Evolutionary conservation across 2,329 filamentous ascomycete species (phyloP).

Genomic region (Colletotrichum tabaci): DNA sequence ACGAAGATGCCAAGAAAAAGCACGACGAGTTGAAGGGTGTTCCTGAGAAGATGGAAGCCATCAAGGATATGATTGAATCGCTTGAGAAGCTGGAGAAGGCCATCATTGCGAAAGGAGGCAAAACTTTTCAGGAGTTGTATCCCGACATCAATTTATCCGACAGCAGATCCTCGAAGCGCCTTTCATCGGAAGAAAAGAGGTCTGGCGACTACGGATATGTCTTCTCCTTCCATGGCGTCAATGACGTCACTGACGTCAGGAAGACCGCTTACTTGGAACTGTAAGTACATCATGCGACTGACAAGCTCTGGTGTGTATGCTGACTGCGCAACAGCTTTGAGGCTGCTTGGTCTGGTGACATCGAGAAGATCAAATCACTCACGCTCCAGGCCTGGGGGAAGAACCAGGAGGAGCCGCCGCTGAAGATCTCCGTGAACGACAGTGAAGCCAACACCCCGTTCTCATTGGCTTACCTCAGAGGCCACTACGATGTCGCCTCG

Average conservation of each 20-base stretch:
- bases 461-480: slow-evolving; percentile 76
- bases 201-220: slow-evolving; percentile 61
- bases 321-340: slow-evolving; percentile 69
- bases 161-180: slow-evolving; percentile 15
- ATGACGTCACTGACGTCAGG: slow-evolving; percentile 69
- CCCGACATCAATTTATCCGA: slow-evolving; percentile 61
- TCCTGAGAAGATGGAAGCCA: slow-evolving; percentile 69
- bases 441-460: slow-evolving; percentile 70
- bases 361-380: slow-evolving; percentile 75
- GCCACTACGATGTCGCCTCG: slow-evolving; percentile 75
- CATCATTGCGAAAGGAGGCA: slow-evolving; percentile 73
- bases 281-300: slow-evolving; percentile 56
- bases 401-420: slow-evolving; percentile 68
- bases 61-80: slow-evolving; percentile 64
- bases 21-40: slow-evolving; percentile 46
- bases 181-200: slow-evolving; percentile 43
- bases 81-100: slow-evolving; percentile 69
- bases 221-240: slow-evolving; percentile 68
- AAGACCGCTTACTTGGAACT: slow-evolving; percentile 74
- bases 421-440: slow-evolving; percentile 76
- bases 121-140: slow-evolving; percentile 76
- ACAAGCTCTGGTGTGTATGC: slow-evolving; percentile 14
- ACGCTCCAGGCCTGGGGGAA: slow-evolving; percentile 73
- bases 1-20: slow-evolving; percentile 47
- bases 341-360: slow-evolving; percentile 80